Percentiles rank a stretch among this genome's conserved stretches.
phyloP scores from a whole-genome alignment of 2,329 filamentous ascomycete genomes.

The Fusarium sp. region DNA sequence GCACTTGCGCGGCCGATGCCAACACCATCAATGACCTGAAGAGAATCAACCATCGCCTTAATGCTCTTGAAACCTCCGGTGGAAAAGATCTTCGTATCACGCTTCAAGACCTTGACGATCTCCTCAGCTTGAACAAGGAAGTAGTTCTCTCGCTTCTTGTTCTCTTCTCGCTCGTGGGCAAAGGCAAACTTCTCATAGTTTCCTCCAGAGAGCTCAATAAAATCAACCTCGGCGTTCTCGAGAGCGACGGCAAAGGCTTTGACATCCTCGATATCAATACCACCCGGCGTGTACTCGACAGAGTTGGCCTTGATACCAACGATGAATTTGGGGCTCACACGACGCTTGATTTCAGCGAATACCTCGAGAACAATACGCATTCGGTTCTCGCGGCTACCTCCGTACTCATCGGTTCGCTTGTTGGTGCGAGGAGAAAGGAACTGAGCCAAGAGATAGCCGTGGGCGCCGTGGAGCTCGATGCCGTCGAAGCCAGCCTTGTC shows the following conservation, averaged over 20 bases:
- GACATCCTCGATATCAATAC: slow-evolving; percentile 61
- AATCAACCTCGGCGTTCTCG: slow-evolving; percentile 61
- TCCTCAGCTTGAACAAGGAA: slow-evolving; percentile 67
- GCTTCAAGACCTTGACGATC: slow-evolving; percentile 51
- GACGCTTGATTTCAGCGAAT: slow-evolving; percentile 56
- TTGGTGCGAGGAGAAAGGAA: slow-evolving; percentile 57
- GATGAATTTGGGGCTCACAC: slow-evolving; percentile 54
- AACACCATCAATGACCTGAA: slow-evolving; percentile 17
- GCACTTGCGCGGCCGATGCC: slow-evolving; percentile 17
- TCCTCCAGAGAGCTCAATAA: slow-evolving; percentile 68
- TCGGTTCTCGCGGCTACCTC: slow-evolving; percentile 57
- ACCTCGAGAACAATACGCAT: slow-evolving; percentile 57
- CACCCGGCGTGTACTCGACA: slow-evolving; percentile 63
- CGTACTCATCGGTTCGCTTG: slow-evolving; percentile 63
- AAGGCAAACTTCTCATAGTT: slow-evolving; percentile 66
- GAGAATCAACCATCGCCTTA: slow-evolving; percentile 22
- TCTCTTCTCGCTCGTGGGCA: slow-evolving; percentile 61
- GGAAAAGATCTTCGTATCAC: slow-evolving; percentile 25
- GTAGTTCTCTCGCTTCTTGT: slow-evolving; percentile 64
- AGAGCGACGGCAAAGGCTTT: slow-evolving; percentile 57
- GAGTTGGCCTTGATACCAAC: slow-evolving; percentile 66
- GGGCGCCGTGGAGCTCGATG: slow-evolving; percentile 27
- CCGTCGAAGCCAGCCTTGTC: slow-evolving; percentile 35
- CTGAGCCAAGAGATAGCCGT: slow-evolving; percentile 59
- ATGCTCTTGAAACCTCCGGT: slow-evolving; percentile 27